Percentiles rank a stretch among this genome's conserved stretches.
These are phyloP conservation scores for Rutstroemia sp. DNA, from an alignment of 2,329 filamentous ascomycete species.

Conservation along the genomic window DNA sequence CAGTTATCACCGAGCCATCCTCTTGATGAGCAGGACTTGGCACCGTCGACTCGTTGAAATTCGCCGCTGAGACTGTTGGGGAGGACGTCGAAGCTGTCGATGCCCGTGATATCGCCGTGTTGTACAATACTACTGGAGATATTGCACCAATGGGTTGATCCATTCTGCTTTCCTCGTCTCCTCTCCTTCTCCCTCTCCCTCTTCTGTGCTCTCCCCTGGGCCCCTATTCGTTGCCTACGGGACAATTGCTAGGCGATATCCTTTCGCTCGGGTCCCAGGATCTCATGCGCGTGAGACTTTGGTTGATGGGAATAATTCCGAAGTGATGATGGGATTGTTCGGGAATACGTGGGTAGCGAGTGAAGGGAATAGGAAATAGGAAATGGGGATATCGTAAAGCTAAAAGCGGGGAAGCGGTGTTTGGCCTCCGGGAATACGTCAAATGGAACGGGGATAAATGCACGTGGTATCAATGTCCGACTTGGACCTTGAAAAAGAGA, in stretches of 20 bases:
- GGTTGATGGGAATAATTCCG: conserved; percentile 28
- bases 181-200: background rate
- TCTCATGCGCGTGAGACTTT: conserved; percentile 3
- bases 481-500: too few relatives aligned
- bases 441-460: too few relatives aligned
- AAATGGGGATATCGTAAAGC: too few relatives aligned
- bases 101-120: conserved; percentile 9
- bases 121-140: conserved; percentile 13
- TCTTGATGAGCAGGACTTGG: conserved; percentile 12
- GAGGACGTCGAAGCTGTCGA: conserved; percentile 9
- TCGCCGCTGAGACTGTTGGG: conserved; percentile 16
- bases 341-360: conserved; percentile 17
- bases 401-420: too few relatives aligned
- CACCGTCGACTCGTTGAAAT: conserved; percentile 7
- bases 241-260: background rate
- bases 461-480: too few relatives aligned
- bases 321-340: background rate
- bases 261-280: background rate
- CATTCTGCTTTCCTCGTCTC: conserved; percentile 6
- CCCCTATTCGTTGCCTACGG: background rate
- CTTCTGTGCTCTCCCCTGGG: background rate
- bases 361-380: background rate
- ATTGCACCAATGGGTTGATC: conserved; percentile 9
- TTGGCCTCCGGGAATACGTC: too few relatives aligned
- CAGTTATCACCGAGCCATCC: conserved; percentile 6